Percentiles rank a stretch among this genome's conserved stretches.
phyloP scores from a whole-genome alignment of 208 protist genomes.

The Kentomonas sorsogonicus region DNA sequence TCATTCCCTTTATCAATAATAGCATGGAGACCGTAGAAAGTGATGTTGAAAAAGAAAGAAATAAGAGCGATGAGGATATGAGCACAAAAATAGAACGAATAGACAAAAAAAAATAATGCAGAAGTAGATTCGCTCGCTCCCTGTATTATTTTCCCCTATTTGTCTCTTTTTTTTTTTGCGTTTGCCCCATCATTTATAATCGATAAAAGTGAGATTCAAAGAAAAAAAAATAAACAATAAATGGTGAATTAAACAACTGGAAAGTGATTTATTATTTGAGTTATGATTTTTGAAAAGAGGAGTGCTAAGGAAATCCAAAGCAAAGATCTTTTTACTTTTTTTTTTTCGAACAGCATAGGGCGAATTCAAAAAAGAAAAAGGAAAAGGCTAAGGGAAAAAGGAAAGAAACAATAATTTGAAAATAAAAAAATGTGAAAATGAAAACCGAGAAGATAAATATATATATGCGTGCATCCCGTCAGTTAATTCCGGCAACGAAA shows the following conservation, averaged over 20 bases:
- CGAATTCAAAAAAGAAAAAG: too few species aligned
- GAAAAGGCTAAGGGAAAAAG: not conserved
- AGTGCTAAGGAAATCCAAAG: conserved; percentile 2
- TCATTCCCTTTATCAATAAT: conserved; percentile 14
- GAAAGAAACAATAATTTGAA: conserved; percentile 1
- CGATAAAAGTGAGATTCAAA: conserved; percentile 11
- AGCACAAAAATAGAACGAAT: conserved; percentile 8
- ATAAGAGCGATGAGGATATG: conserved; percentile 1
- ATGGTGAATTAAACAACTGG: not conserved
- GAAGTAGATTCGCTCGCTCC: conserved; percentile 1
- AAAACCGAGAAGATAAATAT: too few species aligned
- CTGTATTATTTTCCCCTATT: conserved; percentile 2
- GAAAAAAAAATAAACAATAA: conserved; percentile 12
- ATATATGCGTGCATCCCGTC: too few species aligned
- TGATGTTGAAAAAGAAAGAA: conserved; percentile 19
- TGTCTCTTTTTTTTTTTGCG: conserved; percentile 6
- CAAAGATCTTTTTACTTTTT: not conserved
- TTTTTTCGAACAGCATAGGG: not conserved
- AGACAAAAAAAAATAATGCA: conserved; percentile 1
- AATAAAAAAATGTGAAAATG: too few species aligned
- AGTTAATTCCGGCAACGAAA: too few species aligned
- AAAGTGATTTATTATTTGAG: not conserved
- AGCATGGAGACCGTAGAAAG: conserved; percentile 15
- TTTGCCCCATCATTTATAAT: not conserved
- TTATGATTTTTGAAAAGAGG: conserved; percentile 4